Base-by-base conservation (phyloP, 2,329 filamentous ascomycete genomes). In the Ceratocystis lukuohia region DNA sequence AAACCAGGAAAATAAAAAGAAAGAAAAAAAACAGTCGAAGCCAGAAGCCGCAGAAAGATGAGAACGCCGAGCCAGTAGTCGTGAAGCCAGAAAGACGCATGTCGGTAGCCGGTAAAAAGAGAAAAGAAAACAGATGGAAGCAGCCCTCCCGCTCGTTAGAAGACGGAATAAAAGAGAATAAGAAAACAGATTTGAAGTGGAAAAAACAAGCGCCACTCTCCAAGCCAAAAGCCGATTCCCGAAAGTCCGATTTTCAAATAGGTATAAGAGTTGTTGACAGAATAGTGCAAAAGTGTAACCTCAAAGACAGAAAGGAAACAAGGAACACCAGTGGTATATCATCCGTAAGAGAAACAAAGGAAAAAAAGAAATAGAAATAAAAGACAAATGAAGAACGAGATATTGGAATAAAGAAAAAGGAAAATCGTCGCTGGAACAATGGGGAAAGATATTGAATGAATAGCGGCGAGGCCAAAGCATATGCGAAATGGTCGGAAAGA, bases 221-320 rank as follows among this genome's bases (percentile, higher is more conserved):
- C 62, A 66, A 66, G 28, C 63, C 50, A 41, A 33, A 48, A 66
- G 48, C 62, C 45, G n/a, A 66, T 61, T 45, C 53, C 37, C 44
- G 25, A 62, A 62, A 61, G 64, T 62, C 64, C 62, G 62, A 22
- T 64, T 64, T 53, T 41, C n/a, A 25, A 46, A 62, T 22, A 64
- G 62, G 56, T 48, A 66, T 61, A 66, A 53, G 22, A 66, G 61
- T 57, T 57, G 53, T n/a, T 50, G 48, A 8, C 22, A 25, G n/a
- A 20, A 25, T 57, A 57, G 53, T 57, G 53, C 53, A 57, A 28
- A 57, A 57, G 53, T 57, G 53, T 57, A 57, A 30, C 53, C 53
- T 17, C 53, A 20, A 65, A 65, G 41, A 25, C 48, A 44, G 62
- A 50, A 68, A 68, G 46, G 53, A 67, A 67, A 59, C 41, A 67